phyloP scores from a whole-genome alignment of 495 filamentous ascomycete species.

The Viridothelium virens region DNA sequence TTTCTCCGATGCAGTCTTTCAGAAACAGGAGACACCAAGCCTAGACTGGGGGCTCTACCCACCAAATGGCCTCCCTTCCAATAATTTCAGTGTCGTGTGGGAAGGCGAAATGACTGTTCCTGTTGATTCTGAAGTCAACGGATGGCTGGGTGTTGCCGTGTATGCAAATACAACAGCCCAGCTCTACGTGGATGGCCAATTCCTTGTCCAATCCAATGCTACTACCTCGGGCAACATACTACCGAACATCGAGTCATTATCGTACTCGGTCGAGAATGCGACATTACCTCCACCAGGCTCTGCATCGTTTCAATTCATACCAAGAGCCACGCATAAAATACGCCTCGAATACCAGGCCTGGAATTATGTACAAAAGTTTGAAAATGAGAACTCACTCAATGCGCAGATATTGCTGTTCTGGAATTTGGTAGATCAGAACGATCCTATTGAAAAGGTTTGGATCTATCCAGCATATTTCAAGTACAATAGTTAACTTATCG shows the following conservation, averaged over 20 bases:
- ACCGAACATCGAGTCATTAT: constrained; percentile 24
- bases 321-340: constrained; percentile 32
- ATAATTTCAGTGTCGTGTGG: constrained; percentile 41
- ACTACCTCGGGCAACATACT: constrained; percentile 23
- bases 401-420: constrained; percentile 41
- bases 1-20: constrained; percentile 30
- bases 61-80: constrained; percentile 36
- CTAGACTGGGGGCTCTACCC: constrained; percentile 41
- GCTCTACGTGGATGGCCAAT: constrained; percentile 33
- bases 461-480: not conserved
- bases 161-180: constrained; percentile 36
- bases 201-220: constrained; percentile 24
- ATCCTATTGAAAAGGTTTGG: constrained; percentile 27
- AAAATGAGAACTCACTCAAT: constrained; percentile 39
- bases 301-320: constrained; percentile 34
- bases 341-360: constrained; percentile 42
- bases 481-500: not conserved
- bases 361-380: constrained; percentile 38
- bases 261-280: constrained; percentile 29
- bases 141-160: constrained; percentile 32
- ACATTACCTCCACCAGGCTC: constrained; percentile 35
- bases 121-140: constrained; percentile 32
- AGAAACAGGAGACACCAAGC: constrained; percentile 34
- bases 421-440: constrained; percentile 37
- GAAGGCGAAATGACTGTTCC: constrained; percentile 36